Evolutionary conservation across 1,284 basidiomycete genomes (phyloP), one percentile per base, ranked within the genome.

Genomic region (Heterobasidion annosum): DNA sequence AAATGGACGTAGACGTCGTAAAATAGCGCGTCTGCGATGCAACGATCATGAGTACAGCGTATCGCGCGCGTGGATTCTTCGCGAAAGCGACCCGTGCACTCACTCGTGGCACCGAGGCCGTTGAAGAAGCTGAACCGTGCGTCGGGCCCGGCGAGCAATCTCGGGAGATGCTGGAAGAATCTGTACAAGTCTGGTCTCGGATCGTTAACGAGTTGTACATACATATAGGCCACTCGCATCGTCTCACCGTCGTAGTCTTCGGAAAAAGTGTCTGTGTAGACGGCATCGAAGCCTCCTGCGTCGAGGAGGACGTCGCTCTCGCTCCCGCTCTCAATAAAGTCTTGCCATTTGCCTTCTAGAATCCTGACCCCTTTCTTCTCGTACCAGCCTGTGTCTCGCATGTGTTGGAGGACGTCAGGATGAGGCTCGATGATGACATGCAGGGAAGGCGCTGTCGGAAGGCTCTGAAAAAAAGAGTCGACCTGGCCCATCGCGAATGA

Each of bases 341-440:
- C 90, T 71, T 97, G 93, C 94, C 94, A 98, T 67, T 86, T 86
- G 0, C 93, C 92, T 67, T 93, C 85, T n/a, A 95, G 73, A 53
- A 96, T 83, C 48, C 73, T 79, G 25, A 97, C 89, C n/a, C 83
- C 83, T 0, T 82, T 76, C 62, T 84, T 86, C 42, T 84, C 77
- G 61, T 86, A 81, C 83, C 96, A 94, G 1, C 93, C 86, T 58
- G 67, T 68, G 42, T 76, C 70, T 54, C 74, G 80, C 85, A 95
- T 92, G 65, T 88, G 81, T 52, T 74, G 69, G 9, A 98, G 75
- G 1, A 98, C 95, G 64, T 97, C 91, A 0, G 91, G 88, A 66
- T 99, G 97, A 0, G 96, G 85, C 70, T 99, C 97, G 59, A 98
- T 87, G 62, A 99, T 97, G 56, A 92, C 85, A 67, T 99, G 97